A percentile compares a stretch with the other conserved stretches of the same genome.
phyloP scores from a whole-genome alignment of 495 filamentous ascomycete genomes.

The Opeltia flavorubescens region DNA sequence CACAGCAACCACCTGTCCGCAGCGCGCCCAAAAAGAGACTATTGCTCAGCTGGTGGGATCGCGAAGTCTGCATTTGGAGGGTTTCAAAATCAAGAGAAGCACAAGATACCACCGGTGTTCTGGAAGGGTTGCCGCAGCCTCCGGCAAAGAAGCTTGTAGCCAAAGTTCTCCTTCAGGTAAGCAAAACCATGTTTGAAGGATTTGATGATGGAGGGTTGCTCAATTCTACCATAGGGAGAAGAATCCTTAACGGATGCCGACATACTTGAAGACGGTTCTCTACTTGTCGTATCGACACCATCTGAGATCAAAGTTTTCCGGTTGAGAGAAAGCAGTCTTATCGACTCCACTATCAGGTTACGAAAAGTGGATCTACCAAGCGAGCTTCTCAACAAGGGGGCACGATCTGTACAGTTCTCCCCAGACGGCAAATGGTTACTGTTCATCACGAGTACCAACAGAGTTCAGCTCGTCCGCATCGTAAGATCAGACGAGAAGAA shows the following conservation, averaged over 20 bases:
- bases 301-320: conserved; percentile 70
- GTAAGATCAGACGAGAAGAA: conserved; percentile 21
- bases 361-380: conserved; percentile 49
- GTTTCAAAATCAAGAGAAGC: conserved; percentile 2
- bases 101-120: background rate
- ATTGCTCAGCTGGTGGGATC: conserved; percentile 71
- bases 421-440: conserved; percentile 43
- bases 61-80: conserved; percentile 72
- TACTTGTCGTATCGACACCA: conserved; percentile 64
- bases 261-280: conserved; percentile 55
- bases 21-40: conserved; percentile 26
- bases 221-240: conserved; percentile 41
- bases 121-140: background rate
- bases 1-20: conserved; percentile 56
- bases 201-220: background rate
- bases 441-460: conserved; percentile 35
- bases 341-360: conserved; percentile 42
- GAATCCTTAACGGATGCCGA: conserved; percentile 75
- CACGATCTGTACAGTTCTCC: conserved; percentile 40
- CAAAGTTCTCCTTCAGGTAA: conserved; percentile 19
- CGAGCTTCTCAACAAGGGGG: conserved; percentile 44
- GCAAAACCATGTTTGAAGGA: conserved; percentile 37
- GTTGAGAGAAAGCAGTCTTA: conserved; percentile 34
- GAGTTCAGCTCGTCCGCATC: conserved; percentile 33
- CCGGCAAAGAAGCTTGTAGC: conserved; percentile 22